Conservation (phyloP, 352 stramenopile species). For the Phytopythium mirpurense region DNA sequence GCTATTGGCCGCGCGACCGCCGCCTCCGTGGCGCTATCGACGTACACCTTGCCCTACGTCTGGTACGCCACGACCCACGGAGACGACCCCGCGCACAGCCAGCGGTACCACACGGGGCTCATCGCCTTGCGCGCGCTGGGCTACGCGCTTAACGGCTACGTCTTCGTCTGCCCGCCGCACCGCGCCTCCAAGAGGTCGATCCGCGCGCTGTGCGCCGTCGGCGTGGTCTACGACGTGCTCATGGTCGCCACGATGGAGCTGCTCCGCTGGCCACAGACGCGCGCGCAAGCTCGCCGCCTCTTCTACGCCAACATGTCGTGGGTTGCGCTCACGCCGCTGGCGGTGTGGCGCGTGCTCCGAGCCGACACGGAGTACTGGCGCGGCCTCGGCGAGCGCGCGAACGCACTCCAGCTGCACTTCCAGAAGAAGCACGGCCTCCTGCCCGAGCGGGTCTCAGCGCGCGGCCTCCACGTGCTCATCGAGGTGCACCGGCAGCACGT, state of each 20-base stretch:
- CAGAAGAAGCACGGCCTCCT: slow-evolving; percentile 14
- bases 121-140: no score
- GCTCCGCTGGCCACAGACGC: no score
- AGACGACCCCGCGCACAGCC: slow-evolving; percentile 9
- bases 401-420: slow-evolving; percentile 30
- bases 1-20: slow-evolving; percentile 39
- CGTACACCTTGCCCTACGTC: slow-evolving; percentile 37
- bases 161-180: no score
- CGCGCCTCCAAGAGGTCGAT: no score
- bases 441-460: slow-evolving; percentile 47
- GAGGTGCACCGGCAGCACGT: slow-evolving; percentile 65
- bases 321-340: slow-evolving; percentile 46
- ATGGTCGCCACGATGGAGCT: not conserved
- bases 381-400: slow-evolving; percentile 48
- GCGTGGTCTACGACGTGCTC: no score
- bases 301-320: slow-evolving; percentile 34
- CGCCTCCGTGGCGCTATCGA: slow-evolving; percentile 26
- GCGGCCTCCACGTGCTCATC: slow-evolving; percentile 61
- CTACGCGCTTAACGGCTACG: no score
- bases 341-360: slow-evolving; percentile 67
- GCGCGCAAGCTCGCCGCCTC: no score
- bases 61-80: slow-evolving; percentile 10
- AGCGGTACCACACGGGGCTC: slow-evolving; percentile 1
- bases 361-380: slow-evolving; percentile 75
- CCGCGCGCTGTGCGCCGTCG: no score